Base-by-base conservation (phyloP, 805 yeast species). In the Wickerhamomyces subpelliculosus region DNA sequence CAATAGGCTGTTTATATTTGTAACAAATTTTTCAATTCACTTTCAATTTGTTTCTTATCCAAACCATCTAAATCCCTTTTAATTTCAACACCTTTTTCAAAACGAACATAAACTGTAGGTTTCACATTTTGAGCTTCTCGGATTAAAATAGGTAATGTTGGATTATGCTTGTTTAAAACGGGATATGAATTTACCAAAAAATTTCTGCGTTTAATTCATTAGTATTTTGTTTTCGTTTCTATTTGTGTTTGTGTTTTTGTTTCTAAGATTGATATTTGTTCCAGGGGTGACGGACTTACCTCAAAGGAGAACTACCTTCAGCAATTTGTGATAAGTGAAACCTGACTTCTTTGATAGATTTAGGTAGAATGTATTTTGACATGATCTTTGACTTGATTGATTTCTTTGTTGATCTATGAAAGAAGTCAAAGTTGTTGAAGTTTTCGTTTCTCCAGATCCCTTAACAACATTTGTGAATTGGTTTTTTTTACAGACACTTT, bases 251-350 rank as follows among this genome's bases (percentile, higher is more conserved):
- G n/a, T n/a, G n/a, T n/a, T n/a, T n/a, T n/a, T n/a, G n/a, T n/a
- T n/a, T n/a, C n/a, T n/a, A n/a, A n/a, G n/a, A n/a, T n/a, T n/a
- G n/a, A n/a, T n/a, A n/a, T n/a, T n/a, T n/a, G n/a, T n/a, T n/a
- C n/a, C n/a, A n/a, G 16, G 5, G n/a, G 32, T 20, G 27, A 14
- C 13, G 21, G 8, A 60, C 72, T 39, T 45, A 64, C 76, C 72
- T 77, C 50, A 84, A 66, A 8, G 83, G 77, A 9, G 65, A 68
- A 12, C 89, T 75, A 5, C 85, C 75, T 45, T 76, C 75, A n/a
- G 84, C 83, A n/a, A 80, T 71, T 61, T 83, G 93, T 24, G 87
- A 80, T 46, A 85, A 68, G 55, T 85, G 87, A 63, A 84, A 82
- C 61, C 95, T 75, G 54, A 86, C 69, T 67, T 86, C 95, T 57